Evolutionary conservation across 306 rosid genomes (phyloP).

Genomic region (Myrica gale): DNA sequence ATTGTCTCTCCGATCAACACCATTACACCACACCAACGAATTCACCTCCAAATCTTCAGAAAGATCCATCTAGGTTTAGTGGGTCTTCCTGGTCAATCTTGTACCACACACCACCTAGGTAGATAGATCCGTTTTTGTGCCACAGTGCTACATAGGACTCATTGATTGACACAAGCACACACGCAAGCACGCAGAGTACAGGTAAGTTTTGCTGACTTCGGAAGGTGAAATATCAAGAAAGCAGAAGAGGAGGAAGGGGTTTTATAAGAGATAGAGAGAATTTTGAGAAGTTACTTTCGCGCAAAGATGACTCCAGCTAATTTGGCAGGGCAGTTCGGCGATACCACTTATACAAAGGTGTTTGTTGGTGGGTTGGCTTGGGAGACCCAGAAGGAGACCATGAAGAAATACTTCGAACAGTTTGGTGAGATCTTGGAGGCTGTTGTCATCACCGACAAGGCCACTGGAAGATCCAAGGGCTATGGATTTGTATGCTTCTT

Average conservation of each 20-base stretch:
- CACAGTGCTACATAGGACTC: conserved; percentile 17
- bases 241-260: neutral
- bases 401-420: conserved; percentile 94
- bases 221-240: neutral
- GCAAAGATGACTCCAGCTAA: conserved; percentile 64
- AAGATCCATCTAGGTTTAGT: conserved; percentile 39
- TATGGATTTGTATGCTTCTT: conserved; percentile 75
- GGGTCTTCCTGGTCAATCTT: conserved; percentile 29
- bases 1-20: conserved; percentile 34
- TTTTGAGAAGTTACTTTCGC: neutral
- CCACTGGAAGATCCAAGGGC: conserved; percentile 98
- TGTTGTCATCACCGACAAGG: conserved; percentile 96
- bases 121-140: conserved; percentile 30
- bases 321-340: conserved; percentile 88
- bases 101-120: conserved; percentile 8
- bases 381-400: conserved; percentile 98
- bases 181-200: neutral
- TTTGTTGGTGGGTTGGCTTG: conserved; percentile 99
- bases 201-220: conserved; percentile 25
- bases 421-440: conserved; percentile 99
- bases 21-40: conserved; percentile 19
- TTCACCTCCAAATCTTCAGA: conserved; percentile 22
- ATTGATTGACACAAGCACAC: conserved; percentile 6
- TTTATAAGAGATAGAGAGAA: neutral
- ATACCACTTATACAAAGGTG: conserved; percentile 92